A percentile compares a stretch with the other conserved stretches of the same genome.
Evolutionary conservation across 2,329 filamentous ascomycete genomes (phyloP).

Genomic region (Diaporthe helianthi): DNA sequence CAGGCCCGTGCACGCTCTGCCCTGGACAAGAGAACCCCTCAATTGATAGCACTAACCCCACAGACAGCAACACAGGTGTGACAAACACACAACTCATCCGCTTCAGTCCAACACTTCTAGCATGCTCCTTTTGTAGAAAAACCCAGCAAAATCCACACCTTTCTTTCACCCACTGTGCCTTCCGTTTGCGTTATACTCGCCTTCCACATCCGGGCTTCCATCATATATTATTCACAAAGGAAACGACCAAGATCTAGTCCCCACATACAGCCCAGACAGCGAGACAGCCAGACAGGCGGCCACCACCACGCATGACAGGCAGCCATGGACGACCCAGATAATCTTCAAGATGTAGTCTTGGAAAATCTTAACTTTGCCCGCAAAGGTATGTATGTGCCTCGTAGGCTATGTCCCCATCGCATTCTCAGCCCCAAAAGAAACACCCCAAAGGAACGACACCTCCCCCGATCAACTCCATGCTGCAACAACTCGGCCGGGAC

Average conservation of each 20-base stretch:
- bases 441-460: no score
- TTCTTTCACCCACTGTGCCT: background rate
- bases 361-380: slow-evolving; percentile 31
- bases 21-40: slow-evolving; percentile 3
- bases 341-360: slow-evolving; percentile 24
- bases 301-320: background rate
- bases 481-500: background rate
- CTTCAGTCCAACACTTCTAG: background rate
- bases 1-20: background rate
- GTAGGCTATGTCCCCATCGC: no score
- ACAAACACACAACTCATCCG: background rate
- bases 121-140: background rate
- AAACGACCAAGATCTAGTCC: background rate
- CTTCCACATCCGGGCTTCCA: background rate
- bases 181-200: background rate
- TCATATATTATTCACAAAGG: background rate
- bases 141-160: background rate
- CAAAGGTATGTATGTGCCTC: slow-evolving; percentile 31
- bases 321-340: slow-evolving; percentile 31
- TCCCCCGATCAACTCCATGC: background rate
- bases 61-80: slow-evolving; percentile 10
- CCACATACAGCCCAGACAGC: background rate
- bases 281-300: no score
- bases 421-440: background rate
- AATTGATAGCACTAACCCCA: background rate